These are phyloP conservation scores for Penicillium waksmanii DNA, from an alignment of 495 filamentous ascomycete species.

Conservation along the genomic window DNA sequence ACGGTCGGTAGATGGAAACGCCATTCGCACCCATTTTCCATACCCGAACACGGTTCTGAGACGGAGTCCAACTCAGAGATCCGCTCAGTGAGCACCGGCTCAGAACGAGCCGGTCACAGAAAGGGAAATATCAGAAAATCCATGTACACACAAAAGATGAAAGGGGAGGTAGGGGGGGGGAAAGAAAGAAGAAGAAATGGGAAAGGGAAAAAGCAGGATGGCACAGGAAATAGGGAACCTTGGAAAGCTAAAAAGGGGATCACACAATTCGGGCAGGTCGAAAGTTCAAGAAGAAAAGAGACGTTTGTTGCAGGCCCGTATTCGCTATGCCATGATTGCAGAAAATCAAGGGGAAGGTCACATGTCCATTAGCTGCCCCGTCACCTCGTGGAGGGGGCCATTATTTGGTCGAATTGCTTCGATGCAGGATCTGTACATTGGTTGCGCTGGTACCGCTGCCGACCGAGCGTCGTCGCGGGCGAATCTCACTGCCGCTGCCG, in stretches of 20 bases:
- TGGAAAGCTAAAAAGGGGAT: slow-evolving; percentile 24
- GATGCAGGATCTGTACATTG: slow-evolving; percentile 46
- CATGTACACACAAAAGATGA: slow-evolving; percentile 52
- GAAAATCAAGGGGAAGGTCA: slow-evolving; percentile 34
- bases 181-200: slow-evolving; percentile 2
- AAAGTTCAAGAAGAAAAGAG: slow-evolving; percentile 32
- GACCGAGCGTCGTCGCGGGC: slow-evolving; percentile 49
- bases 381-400: slow-evolving; percentile 22
- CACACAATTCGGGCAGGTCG: slow-evolving; percentile 23
- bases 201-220: slow-evolving; percentile 7
- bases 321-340: slow-evolving; percentile 49
- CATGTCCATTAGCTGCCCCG: slow-evolving; percentile 34
- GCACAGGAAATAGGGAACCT: slow-evolving; percentile 17
- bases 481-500: slow-evolving; percentile 51
- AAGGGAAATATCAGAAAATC: slow-evolving; percentile 48
- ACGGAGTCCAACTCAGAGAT: slow-evolving; percentile 45
- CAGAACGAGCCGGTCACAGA: slow-evolving; percentile 31
- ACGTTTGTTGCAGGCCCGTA: slow-evolving; percentile 42
- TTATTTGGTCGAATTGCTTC: slow-evolving; percentile 53
- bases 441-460: slow-evolving; percentile 41
- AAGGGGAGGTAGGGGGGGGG: slow-evolving; percentile 26
- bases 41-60: slow-evolving; percentile 54
- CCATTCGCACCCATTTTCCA: slow-evolving; percentile 56
- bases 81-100: slow-evolving; percentile 35
- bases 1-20: slow-evolving; percentile 47